Base-by-base conservation (phyloP, 2,329 filamentous ascomycete species). In the Sporothrix inflata region DNA sequence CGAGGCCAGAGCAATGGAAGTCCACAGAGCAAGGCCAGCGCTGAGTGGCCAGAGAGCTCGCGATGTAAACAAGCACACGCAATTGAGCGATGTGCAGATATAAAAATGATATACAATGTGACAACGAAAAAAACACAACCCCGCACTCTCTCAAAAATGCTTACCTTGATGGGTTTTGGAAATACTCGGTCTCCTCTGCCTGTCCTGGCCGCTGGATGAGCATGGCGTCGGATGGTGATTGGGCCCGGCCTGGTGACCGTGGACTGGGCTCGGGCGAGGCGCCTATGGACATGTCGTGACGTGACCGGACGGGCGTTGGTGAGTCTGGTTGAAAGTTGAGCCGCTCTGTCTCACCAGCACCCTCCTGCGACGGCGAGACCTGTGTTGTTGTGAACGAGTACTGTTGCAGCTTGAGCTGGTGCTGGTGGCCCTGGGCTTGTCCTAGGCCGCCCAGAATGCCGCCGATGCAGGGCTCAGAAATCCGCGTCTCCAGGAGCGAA, bases 401-500 rank as follows among this genome's bases (percentile, higher is more conserved):
- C 7, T 66, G 45, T 30, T 71, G 53, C 5, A 61, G n/a, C 47
- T 70, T 53, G 16, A 60, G 34, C 49, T 61, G 34, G 21, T 73
- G 51, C 55, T 63, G 71, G 3, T 66, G 57, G 34, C 42, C 67
- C n/a, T 69, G 49, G n/a, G 16, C 40, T 34, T 66, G 45, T 60
- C 42, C 42, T 65, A 19, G 42, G 24, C 24, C 57, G 4, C 34
- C 49, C 49, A 27, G 21, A 12, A 38, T n/a, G 12, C n/a, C 16
- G 53, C 24, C 40, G 24, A 57, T 42, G 53, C 49, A 63, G 4
- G 69, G 69, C 19, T 72, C 71, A 3, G 78, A 79, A 53, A 80
- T 74, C 72, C 79, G 82, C 24, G 80, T 78, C 68, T 85, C 83
- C 21, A 81, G 75, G 4, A 78, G 76, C 5, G 81, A 80, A 51